These are phyloP conservation scores for Dendrocalamus latiflorus DNA, from an alignment of 202 grass and related monocot genomes.

Conservation along the genomic window DNA sequence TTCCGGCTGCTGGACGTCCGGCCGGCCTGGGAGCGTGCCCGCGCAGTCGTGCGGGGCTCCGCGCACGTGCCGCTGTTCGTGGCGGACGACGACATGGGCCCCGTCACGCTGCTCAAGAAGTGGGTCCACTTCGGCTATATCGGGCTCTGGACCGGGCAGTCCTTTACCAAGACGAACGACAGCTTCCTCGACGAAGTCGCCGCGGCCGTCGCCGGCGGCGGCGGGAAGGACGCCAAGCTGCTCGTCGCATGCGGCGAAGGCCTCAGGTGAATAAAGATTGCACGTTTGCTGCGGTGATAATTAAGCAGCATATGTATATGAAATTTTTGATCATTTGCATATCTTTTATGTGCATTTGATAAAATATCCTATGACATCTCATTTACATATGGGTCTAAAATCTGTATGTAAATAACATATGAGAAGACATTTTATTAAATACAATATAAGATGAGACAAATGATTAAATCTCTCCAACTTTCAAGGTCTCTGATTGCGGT, in stretches of 20 bases:
- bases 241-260: conserved; percentile 92
- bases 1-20: conserved; percentile 76
- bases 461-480: too few species aligned
- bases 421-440: too few species aligned
- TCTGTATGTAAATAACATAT: too few species aligned
- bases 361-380: too few species aligned
- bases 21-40: conserved; percentile 71
- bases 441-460: too few species aligned
- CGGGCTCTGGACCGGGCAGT: conserved; percentile 79
- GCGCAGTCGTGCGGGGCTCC: conserved; percentile 52
- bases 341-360: too few species aligned
- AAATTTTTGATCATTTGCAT: too few species aligned
- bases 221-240: conserved; percentile 58
- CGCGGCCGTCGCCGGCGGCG: conserved; percentile 2
- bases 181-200: conserved; percentile 63
- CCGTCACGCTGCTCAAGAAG: conserved; percentile 79
- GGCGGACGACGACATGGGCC: conserved; percentile 51
- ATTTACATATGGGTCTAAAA: too few species aligned
- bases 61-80: conserved; percentile 68
- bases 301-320: background rate
- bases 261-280: conserved; percentile 42
- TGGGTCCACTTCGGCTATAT: conserved; percentile 95
- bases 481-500: conserved; percentile 96
- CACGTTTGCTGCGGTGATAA: background rate
- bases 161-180: conserved; percentile 76